A percentile compares a stretch with the other conserved stretches of the same genome.
Evolutionary conservation across 2,329 filamentous ascomycete species (phyloP).

Genomic region (Calonectria naviculata): DNA sequence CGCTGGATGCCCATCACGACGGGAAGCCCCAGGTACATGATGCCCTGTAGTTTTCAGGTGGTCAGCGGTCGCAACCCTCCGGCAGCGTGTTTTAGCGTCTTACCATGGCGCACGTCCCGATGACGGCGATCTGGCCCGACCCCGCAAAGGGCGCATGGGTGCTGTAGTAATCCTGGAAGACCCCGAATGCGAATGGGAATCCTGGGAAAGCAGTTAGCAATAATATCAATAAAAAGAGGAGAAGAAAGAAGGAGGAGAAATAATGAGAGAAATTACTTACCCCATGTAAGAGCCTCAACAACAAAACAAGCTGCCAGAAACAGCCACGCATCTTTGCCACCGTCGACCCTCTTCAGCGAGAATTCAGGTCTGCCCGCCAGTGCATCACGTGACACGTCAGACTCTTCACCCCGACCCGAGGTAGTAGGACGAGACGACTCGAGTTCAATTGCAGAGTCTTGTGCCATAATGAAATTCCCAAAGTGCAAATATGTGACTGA

Average conservation of each 20-base stretch:
- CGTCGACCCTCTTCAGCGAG: slow-evolving; percentile 43
- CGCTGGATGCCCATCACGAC: slow-evolving; percentile 59
- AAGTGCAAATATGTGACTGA: no score
- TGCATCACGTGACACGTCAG: not conserved
- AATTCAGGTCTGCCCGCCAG: slow-evolving; percentile 4
- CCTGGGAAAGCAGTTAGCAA: slow-evolving; percentile 51
- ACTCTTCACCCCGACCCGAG: not conserved
- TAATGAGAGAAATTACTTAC: slow-evolving; percentile 23
- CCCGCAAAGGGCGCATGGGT: slow-evolving; percentile 67
- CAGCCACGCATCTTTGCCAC: slow-evolving; percentile 48
- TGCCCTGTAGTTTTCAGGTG: slow-evolving; percentile 47
- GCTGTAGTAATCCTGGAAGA: slow-evolving; percentile 78
- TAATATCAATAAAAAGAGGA: not conserved
- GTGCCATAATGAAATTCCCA: not conserved
- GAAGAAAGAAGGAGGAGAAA: no score
- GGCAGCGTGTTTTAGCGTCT: not conserved
- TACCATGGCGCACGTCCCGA: slow-evolving; percentile 73
- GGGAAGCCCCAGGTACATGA: slow-evolving; percentile 67
- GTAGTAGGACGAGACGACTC: not conserved
- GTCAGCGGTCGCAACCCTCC: not conserved
- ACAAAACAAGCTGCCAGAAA: slow-evolving; percentile 46
- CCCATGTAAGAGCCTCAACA: slow-evolving; percentile 49
- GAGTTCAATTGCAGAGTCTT: slow-evolving; percentile 5
- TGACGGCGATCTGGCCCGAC: slow-evolving; percentile 66
- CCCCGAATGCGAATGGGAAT: slow-evolving; percentile 75